phyloP scores from a whole-genome alignment of 148 eudicot genomes.

The Persicaria tinctoria region DNA sequence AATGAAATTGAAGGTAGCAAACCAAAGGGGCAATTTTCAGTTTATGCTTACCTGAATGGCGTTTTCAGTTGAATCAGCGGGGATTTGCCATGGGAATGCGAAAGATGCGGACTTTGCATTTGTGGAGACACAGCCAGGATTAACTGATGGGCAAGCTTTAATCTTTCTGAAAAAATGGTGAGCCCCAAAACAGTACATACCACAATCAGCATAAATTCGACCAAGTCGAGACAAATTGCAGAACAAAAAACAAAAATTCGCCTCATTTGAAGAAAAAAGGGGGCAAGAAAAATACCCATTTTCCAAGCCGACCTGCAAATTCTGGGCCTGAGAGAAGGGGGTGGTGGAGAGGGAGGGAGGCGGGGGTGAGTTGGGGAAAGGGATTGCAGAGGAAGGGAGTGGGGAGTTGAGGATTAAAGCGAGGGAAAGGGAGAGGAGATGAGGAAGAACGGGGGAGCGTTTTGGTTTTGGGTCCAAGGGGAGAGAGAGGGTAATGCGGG shows the following conservation, averaged over 20 bases:
- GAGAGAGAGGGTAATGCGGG: slow-evolving; percentile 8
- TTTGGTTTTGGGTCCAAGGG: slow-evolving; percentile 13
- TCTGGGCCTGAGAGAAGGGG: slow-evolving; percentile 87
- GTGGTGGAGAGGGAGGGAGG: slow-evolving; percentile 43
- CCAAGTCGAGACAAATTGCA: background rate
- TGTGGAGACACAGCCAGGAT: slow-evolving; percentile 82
- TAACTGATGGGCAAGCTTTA: slow-evolving; percentile 77
- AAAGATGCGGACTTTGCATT: slow-evolving; percentile 72
- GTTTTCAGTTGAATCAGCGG: slow-evolving; percentile 36
- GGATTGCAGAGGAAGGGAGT: slow-evolving; percentile 54
- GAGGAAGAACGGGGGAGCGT: slow-evolving; percentile 21
- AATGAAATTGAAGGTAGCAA: background rate
- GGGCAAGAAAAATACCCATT: slow-evolving; percentile 48
- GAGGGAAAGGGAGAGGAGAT: slow-evolving; percentile 50
- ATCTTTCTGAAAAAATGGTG: slow-evolving; percentile 49
- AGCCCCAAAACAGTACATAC: background rate
- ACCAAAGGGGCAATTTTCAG: background rate
- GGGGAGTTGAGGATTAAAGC: slow-evolving; percentile 52
- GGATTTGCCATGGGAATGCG: slow-evolving; percentile 77
- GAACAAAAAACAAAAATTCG: background rate
- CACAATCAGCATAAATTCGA: background rate
- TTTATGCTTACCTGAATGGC: slow-evolving; percentile 55
- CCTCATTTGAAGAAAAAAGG: background rate
- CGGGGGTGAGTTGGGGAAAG: slow-evolving; percentile 41
- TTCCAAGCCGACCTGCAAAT: slow-evolving; percentile 72